Percentiles rank a stretch among this genome's conserved stretches.
Evolutionary conservation across 1,284 basidiomycete species (phyloP).

Genomic region (Pseudozyma tsukubaensis): DNA sequence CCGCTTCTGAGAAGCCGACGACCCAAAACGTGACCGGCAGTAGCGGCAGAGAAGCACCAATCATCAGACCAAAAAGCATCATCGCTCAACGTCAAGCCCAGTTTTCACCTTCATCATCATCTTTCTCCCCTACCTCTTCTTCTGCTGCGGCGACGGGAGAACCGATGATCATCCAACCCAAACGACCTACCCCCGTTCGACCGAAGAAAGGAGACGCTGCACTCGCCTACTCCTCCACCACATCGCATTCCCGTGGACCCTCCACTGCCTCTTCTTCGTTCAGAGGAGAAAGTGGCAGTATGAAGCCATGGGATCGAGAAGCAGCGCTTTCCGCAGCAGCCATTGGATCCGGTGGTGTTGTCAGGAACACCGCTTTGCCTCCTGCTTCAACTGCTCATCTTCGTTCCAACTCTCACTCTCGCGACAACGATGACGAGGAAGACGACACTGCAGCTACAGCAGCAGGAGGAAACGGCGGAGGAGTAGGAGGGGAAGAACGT

Average conservation of each 20-base stretch:
- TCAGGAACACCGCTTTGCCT: conserved; percentile 21
- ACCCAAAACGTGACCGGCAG: no score
- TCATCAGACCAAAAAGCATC: conserved; percentile 4
- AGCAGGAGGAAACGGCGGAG: background rate
- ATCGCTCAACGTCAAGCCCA: conserved; percentile 5
- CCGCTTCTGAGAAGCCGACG: background rate
- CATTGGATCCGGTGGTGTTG: conserved; percentile 8
- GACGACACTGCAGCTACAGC: background rate
- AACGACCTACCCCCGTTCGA: conserved; percentile 33
- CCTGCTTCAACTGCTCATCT: conserved; percentile 17
- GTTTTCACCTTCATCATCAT: no score
- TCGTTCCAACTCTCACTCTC: background rate
- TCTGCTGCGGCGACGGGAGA: background rate
- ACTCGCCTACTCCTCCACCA: background rate
- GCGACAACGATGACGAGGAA: background rate
- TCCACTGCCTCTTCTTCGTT: background rate
- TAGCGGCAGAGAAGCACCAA: no score
- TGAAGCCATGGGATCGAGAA: conserved; percentile 61
- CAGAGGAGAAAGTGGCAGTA: background rate
- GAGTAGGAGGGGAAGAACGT: conserved; percentile 1
- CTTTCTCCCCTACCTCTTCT: no score
- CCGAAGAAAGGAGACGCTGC: conserved; percentile 13
- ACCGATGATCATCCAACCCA: conserved; percentile 27
- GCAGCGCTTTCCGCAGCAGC: conserved; percentile 42
- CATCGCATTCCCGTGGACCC: no score